Evolutionary conservation across 2,329 filamentous ascomycete species (phyloP), one percentile per base, ranked within the genome.

Genomic region (Verticillium zaregamsianum): DNA sequence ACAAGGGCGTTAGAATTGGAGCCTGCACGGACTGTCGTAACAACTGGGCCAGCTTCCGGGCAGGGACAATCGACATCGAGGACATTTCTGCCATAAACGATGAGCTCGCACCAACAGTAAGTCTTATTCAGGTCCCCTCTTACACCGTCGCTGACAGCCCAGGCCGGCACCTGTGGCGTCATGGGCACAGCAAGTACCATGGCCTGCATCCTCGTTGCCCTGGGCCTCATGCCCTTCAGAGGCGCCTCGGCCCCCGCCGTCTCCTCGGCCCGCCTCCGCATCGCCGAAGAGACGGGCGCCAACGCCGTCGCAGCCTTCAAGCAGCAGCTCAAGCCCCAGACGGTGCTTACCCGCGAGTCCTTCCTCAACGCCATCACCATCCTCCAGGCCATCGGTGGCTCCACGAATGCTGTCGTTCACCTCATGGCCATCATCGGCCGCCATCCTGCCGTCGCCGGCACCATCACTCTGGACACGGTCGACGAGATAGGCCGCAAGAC

Each of bases 111-210:
- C 89, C 90, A 0, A 91, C 89, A 0, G 86, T 87, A 69, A 66
- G 81, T 25, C 25, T 3, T 17, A 2, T n/a, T n/a, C 55, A 35
- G 32, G 37, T 15, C 11, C 6, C 32, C 12, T 32, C 55, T 20
- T 31, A 9, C 5, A 23, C 20, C 20, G 5, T 23, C 5, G 25
- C 45, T 28, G 54, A 20, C 3, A 3, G 49, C 58, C 45, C 45
- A 82, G 79, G 86, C 87, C 2, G 92, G 92, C 33, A 93, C 91
- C 1, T 96, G 92, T 66, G 92, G 92, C 56, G 92, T 93, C 20
- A 96, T 96, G 92, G 95, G 92, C 66, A 96, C 92, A 0, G 92
- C 92, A 7, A 94, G 92, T 70, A 96, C 92, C 2, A 94, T 96
- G 91, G 90, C 91, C 1, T 93, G 90, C 6, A 85, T 92, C 17